phyloP scores from a whole-genome alignment of 2,329 filamentous ascomycete genomes.

The Hymenoscyphus albidus region DNA sequence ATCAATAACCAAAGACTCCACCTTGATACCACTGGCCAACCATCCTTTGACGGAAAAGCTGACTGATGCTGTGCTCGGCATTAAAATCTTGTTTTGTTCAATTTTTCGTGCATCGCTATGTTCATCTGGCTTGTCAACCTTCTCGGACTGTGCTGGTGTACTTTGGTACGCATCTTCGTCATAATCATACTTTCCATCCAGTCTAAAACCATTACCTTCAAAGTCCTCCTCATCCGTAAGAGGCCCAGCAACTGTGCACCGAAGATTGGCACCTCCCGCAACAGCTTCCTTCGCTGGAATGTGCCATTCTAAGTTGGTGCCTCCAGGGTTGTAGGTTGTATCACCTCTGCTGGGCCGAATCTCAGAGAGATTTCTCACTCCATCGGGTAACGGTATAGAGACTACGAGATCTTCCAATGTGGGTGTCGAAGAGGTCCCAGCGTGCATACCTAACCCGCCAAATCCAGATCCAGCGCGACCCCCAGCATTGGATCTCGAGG shows the following conservation, averaged over 20 bases:
- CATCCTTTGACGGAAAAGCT: constrained; percentile 69
- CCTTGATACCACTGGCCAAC: constrained; percentile 63
- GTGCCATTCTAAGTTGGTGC: constrained; percentile 74
- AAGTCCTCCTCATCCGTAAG: constrained; percentile 48
- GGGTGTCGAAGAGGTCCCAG: constrained; percentile 43
- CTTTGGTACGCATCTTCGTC: constrained; percentile 55
- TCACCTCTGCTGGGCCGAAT: constrained; percentile 79
- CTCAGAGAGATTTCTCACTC: constrained; percentile 79
- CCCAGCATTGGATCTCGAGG: constrained; percentile 35
- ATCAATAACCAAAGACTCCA: constrained; percentile 65
- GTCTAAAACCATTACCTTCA: constrained; percentile 34
- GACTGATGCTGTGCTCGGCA: constrained; percentile 74
- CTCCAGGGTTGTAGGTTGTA: constrained; percentile 72
- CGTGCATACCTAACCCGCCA: constrained; percentile 39
- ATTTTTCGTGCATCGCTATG: constrained; percentile 51
- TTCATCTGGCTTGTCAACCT: constrained; percentile 34
- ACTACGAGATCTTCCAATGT: constrained; percentile 74
- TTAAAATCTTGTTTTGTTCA: constrained; percentile 69
- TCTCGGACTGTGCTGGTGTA: constrained; percentile 29
- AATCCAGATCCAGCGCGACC: constrained; percentile 47
- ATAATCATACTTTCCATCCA: constrained; percentile 43
- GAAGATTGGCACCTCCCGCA: constrained; percentile 65
- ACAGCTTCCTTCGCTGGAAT: constrained; percentile 75
- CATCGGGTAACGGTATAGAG: constrained; percentile 71
- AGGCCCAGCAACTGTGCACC: constrained; percentile 74